phyloP scores from a whole-genome alignment of 2,329 filamentous ascomycete genomes.

The Juglanconis oblonga region DNA sequence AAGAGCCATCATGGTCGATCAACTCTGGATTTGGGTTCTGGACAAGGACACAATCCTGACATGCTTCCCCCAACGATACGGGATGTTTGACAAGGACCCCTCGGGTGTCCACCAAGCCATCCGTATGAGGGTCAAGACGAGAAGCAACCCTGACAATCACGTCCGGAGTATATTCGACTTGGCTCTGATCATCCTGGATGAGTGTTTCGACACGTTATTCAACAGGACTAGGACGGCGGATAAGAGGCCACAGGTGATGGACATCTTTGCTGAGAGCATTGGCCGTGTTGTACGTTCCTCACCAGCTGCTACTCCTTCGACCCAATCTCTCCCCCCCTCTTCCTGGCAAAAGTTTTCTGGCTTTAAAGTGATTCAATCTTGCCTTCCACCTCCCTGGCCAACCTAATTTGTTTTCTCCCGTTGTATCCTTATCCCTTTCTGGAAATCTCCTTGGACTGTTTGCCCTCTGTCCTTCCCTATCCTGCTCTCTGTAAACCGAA shows the following conservation, averaged over 20 bases:
- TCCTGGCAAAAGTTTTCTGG: too few species aligned
- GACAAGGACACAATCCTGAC: constrained; percentile 29
- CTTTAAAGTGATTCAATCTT: constrained; percentile 2
- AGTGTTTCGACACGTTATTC: constrained; percentile 40
- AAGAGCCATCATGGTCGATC: constrained; percentile 28
- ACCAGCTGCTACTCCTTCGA: too few species aligned
- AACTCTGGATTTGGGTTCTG: constrained; percentile 30
- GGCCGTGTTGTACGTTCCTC: constrained; percentile 20
- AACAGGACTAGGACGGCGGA: constrained; percentile 32
- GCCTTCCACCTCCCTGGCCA: too few species aligned
- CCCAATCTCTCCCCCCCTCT: too few species aligned
- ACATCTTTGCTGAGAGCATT: constrained; percentile 40
- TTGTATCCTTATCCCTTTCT: too few species aligned
- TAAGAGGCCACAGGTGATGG: constrained; percentile 33
- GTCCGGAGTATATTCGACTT: constrained; percentile 38
- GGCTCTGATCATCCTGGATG: constrained; percentile 39
- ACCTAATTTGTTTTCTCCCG: too few species aligned
- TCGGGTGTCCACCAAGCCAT: constrained; percentile 40
- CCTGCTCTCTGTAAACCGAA: too few species aligned
- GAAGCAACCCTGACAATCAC: constrained; percentile 23
- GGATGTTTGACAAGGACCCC: constrained; percentile 36
- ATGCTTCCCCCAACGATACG: constrained; percentile 36
- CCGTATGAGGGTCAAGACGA: constrained; percentile 28
- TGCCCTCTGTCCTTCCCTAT: too few species aligned
- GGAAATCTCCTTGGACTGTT: too few species aligned